Evolutionary conservation across 306 rosid species (phyloP), one percentile per base, ranked within the genome.

Genomic region (Oemleria cerasiformis): DNA sequence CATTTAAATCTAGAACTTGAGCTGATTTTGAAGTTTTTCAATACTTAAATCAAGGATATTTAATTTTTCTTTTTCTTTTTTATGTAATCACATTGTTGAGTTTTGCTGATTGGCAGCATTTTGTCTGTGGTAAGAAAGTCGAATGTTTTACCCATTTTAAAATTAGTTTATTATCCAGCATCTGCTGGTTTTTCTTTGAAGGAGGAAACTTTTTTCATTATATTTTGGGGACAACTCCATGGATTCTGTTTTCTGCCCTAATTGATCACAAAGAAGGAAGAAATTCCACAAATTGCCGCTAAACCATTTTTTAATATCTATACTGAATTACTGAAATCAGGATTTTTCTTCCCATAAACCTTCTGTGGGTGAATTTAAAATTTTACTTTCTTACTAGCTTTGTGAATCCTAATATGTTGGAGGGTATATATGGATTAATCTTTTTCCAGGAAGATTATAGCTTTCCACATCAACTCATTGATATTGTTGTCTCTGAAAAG

Each of bases 51-150:
- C 12, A 60, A 7, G 43, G 21, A 60, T 17, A 60, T 7, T 60
- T 3, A 36, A 34, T 0, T 17, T 43, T 8, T 13, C 40, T n/a
- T 20, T 9, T 0, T 8, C 23, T 8, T 34, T 63, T n/a, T 20
- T 9, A 30, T 48, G 12, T 49, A 49, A 14, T 16, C n/a, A 53
- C 20, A 60, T 17, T 38, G 7, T 36, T 7, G 9, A 25, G 40
- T 58, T 67, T 38, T 10, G 45, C 12, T 67, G 61, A 68, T 50
- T 41, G 38, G 49, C 21, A 4, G 49, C 63, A 68, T 53, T 53
- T 38, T 53, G n/a, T 0, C 17, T 5, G 9, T 12, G 7, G 53
- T 68, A 0, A 54, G 25, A 56, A 8, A 56, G 15, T 39, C 15
- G 16, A 68, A 4, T 53, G 20, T 12, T 51, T 19, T 19, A 10